Base-by-base conservation (phyloP, 2,329 filamentous ascomycete genomes). In the Cordyceps cicadae region DNA sequence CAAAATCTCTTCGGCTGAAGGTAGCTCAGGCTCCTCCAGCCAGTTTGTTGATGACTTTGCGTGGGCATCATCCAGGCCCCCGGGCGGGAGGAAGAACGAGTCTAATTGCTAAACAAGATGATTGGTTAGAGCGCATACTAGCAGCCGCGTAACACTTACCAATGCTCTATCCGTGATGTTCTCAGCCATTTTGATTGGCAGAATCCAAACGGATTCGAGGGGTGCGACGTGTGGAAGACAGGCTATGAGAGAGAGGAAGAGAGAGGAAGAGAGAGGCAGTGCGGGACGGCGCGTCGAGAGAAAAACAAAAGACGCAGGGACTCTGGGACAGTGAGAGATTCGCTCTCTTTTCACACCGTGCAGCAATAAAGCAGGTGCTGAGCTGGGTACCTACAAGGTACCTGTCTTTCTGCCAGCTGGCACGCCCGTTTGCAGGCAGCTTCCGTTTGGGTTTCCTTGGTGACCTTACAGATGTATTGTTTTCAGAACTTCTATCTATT, bases 51-150 rank as follows among this genome's bases (percentile, higher is more conserved):
- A n/a, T 19, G 50, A 19, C 32, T 12, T 37, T 5, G 21, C 3
- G 3, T 4, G 39, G 1, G 14, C n/a, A 9, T 14, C 4, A 12
- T 0, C 19, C 9, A 8, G 9, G 14, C 8, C 43, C 50, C 57
- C 14, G 1, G 58, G 14, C 5, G 58, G 43, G 5, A 53, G 43
- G 11, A 49, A 43, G 3, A 54, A 60, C 0, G 58, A 49, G 0
- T 41, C 5, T 54, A 61, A 61, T 61, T 61, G 59, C 59, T 61
- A 21, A 4, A 3, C 7, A 17, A 26, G 12, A 43, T 51, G 34
- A 34, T 50, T 51, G 45, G 14, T 49, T 9, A 9, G 9, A 29
- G 7, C 6, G 7, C 7, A 29, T 29, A 29, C 3, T 29, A 1
- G 29, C 1, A 29, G 29, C 29, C 6, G 29, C 29, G 29, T 29